Evolutionary conservation across 495 filamentous ascomycete genomes (phyloP).

Genomic region (Penicillium malachiteum): DNA sequence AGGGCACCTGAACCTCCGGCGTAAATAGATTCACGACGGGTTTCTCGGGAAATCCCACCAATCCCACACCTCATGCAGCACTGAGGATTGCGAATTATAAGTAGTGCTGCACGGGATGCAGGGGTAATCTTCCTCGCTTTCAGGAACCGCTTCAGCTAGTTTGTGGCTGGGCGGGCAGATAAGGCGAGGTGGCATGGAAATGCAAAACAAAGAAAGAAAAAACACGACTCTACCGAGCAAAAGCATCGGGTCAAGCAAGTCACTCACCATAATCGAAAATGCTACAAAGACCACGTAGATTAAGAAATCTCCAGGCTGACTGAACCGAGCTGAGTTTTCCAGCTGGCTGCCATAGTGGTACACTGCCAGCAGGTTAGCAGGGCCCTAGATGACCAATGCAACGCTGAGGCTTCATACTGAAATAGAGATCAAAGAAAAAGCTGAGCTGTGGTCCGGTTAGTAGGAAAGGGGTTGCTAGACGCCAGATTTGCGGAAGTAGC

Average conservation of each 20-base stretch:
- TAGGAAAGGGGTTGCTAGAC: conserved; percentile 68
- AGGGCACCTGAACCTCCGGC: conserved; percentile 84
- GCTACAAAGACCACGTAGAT: conserved; percentile 64
- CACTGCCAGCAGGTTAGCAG: conserved; percentile 47
- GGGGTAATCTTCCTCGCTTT: conserved; percentile 95
- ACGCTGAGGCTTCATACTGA: conserved; percentile 52
- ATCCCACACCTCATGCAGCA: conserved; percentile 72
- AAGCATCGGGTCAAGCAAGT: conserved; percentile 10
- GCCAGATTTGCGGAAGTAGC: conserved; percentile 68
- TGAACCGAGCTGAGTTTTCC: conserved; percentile 62
- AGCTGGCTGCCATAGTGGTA: conserved; percentile 64
- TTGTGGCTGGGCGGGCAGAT: conserved; percentile 90
- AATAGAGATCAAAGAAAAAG: conserved; percentile 82
- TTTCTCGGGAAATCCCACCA: conserved; percentile 91
- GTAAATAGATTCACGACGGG: conserved; percentile 61
- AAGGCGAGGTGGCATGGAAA: conserved; percentile 67
- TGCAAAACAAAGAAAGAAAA: conserved; percentile 14
- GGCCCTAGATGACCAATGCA: conserved; percentile 7
- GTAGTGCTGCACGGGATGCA: conserved; percentile 64
- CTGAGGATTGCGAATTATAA: conserved; percentile 72
- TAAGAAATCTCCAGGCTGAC: conserved; percentile 65
- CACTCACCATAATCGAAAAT: conserved; percentile 61
- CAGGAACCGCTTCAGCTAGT: conserved; percentile 94
- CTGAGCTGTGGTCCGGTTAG: conserved; percentile 61
- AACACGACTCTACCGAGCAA: conserved; percentile 9